Base-by-base conservation (phyloP, 306 rosid genomes). In the Lathyrus oleraceus region DNA sequence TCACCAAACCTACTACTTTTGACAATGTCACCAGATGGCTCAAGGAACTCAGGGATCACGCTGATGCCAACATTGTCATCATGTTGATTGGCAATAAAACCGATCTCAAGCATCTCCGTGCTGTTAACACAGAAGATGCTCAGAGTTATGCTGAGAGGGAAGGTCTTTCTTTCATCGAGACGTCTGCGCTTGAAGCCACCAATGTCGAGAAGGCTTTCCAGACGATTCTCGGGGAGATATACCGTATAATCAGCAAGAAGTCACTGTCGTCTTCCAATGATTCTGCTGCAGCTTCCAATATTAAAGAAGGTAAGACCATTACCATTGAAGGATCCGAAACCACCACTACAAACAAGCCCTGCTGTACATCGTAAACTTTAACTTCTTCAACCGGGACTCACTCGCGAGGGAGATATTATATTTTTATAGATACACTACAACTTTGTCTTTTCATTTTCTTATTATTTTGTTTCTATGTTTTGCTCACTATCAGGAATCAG, bases 1-100 rank as follows among this genome's bases (percentile, higher is more conserved):
- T 84, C 20, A 90, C 98, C 0, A 94, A 94, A 68, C 94, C 98
- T 3, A 94, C 87, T 1, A 85, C 96, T 0, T 94, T 94, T 13
- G 95, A 94, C n/a, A 94, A 94, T 16, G 97, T 90, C 2, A 76
- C 78, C 65, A 72, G 97, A 9, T 94, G 98, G 98, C 93, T 94
- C 38, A 94, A 94, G 94, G 98, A 94, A 73, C 87, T 94, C 0
- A 82, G 97, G 74, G 98, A 94, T 67, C 98, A 94, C 44, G 98
- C 98, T 0, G 98, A 94, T 57, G 82, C 92, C 8, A 94, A 88
- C 72, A 94, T 94, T 48, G 94, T 87, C 28, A 94, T 90, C 86
- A 90, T 90, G 95, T 54, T 94, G 57, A 85, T 94, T 0, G 98
- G 96, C 13, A 94, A 94, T 88, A 94, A 94, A 78, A 94, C 95